A percentile compares a stretch with the other conserved stretches of the same genome.
These are phyloP conservation scores for Salix arbutifolia DNA, from an alignment of 345 rosid genomes.

Conservation along the genomic window DNA sequence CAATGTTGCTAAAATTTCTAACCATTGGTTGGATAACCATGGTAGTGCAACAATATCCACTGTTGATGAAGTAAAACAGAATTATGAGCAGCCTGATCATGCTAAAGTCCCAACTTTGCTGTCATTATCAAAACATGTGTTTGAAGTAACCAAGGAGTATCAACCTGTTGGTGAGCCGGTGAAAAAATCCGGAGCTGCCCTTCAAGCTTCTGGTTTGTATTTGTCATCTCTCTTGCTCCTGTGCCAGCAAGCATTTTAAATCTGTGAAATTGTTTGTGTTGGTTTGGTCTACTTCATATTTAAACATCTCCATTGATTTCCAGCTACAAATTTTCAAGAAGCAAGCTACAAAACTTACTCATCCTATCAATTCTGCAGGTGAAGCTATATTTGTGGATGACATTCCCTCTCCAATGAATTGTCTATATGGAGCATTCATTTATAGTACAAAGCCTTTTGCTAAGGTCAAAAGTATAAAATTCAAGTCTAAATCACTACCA, in stretches of 20 bases:
- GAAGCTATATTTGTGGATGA: constrained; percentile 95
- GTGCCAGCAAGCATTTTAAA: no score
- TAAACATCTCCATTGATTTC: not conserved
- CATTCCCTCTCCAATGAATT: constrained; percentile 66
- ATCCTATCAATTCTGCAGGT: constrained; percentile 42
- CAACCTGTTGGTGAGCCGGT: constrained; percentile 67
- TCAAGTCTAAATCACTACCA: constrained; percentile 35
- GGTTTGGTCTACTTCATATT: not conserved
- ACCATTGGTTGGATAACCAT: constrained; percentile 13
- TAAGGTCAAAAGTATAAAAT: constrained; percentile 44
- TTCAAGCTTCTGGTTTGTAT: constrained; percentile 85
- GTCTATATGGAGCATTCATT: constrained; percentile 78
- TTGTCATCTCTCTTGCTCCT: no score
- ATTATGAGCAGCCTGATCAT: constrained; percentile 10
- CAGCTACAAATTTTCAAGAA: not conserved
- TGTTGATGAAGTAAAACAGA: constrained; percentile 8
- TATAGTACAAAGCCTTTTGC: constrained; percentile 78
- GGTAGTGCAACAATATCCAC: constrained; percentile 1
- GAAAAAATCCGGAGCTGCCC: constrained; percentile 56
- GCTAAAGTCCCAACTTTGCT: constrained; percentile 34
- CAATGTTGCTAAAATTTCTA: constrained; percentile 7
- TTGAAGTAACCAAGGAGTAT: constrained; percentile 45
- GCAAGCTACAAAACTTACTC: constrained; percentile 4
- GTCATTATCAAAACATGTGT: constrained; percentile 55
- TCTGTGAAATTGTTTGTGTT: not conserved